These are phyloP conservation scores for Fusarium sp. DNA, from an alignment of 2,329 filamentous ascomycete genomes.

Conservation along the genomic window DNA sequence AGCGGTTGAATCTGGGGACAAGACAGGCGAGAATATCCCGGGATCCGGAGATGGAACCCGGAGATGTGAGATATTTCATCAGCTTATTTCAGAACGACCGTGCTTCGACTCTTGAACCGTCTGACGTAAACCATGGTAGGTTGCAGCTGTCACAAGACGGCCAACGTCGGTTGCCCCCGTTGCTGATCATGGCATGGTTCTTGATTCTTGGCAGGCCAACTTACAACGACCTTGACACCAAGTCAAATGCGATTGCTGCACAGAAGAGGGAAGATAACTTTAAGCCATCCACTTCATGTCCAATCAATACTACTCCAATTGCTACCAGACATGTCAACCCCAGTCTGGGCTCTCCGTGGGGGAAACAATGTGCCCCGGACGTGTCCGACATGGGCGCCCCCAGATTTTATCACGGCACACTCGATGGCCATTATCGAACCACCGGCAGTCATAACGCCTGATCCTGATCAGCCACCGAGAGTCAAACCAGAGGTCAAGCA, in stretches of 20 bases:
- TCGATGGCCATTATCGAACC: conserved; percentile 37
- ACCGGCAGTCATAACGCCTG: conserved; percentile 36
- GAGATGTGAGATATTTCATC: conserved; percentile 4
- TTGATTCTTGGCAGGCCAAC: background rate
- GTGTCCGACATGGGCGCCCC: conserved; percentile 28
- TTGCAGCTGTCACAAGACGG: conserved; percentile 17
- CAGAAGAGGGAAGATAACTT: background rate
- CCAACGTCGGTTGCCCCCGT: conserved; percentile 22
- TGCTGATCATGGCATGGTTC: conserved; percentile 24
- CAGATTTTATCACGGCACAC: conserved; percentile 23
- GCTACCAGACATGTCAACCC: background rate
- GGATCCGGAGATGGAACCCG: conserved; percentile 17
- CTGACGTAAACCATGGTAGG: conserved; percentile 19
- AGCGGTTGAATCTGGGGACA: conserved; percentile 7
- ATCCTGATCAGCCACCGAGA: conserved; percentile 20
- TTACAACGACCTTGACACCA: background rate
- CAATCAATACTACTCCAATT: background rate
- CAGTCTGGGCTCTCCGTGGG: conserved; percentile 8
- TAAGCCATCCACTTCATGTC: background rate
- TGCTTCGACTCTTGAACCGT: background rate
- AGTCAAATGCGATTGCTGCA: background rate
- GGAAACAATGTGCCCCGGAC: conserved; percentile 19
- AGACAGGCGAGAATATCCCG: conserved; percentile 37
- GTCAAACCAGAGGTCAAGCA: conserved; percentile 7
- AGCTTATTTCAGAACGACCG: conserved; percentile 3